A percentile compares a stretch with the other conserved stretches of the same genome.
Conservation (phyloP, 768 basidiomycete species). For the Leccinum disarticulatum region DNA sequence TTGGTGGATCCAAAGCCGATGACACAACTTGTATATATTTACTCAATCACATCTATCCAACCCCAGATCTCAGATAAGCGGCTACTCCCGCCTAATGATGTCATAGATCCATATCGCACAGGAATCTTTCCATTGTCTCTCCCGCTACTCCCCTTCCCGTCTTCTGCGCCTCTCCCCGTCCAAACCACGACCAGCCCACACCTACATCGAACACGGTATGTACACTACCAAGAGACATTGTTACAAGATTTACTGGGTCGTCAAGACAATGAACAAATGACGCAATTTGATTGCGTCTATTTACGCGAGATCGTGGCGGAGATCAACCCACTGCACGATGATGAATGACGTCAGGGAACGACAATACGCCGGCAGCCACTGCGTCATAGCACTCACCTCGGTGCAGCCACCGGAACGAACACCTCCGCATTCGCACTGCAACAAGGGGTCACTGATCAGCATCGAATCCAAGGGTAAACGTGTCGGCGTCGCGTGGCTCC, state of each 20-base stretch:
- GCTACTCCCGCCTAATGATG: constrained; percentile 30
- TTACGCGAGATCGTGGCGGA: constrained; percentile 55
- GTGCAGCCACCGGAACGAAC: constrained; percentile 82
- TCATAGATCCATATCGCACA: constrained; percentile 21
- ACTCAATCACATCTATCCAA: constrained; percentile 25
- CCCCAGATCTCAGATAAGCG: constrained; percentile 38
- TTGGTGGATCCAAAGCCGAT: constrained; percentile 31
- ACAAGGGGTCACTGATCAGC: constrained; percentile 16
- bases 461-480: constrained; percentile 8
- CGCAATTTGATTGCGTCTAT: constrained; percentile 32
- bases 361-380: constrained; percentile 4
- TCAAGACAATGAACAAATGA: constrained; percentile 35
- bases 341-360: constrained; percentile 29
- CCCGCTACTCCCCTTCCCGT: not conserved
- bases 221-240: not conserved
- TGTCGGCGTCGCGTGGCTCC: constrained; percentile 20
- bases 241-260: constrained; percentile 19
- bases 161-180: not conserved
- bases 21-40: constrained; percentile 41
- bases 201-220: not conserved
- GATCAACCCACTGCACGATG: constrained; percentile 51
- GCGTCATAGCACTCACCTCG: constrained; percentile 58
- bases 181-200: not conserved
- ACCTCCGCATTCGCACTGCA: constrained; percentile 77
- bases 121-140: not conserved